These are phyloP conservation scores for Chytriomyces sp. DNA, from an alignment of 192 early-diverging fungal species.

Conservation along the genomic window DNA sequence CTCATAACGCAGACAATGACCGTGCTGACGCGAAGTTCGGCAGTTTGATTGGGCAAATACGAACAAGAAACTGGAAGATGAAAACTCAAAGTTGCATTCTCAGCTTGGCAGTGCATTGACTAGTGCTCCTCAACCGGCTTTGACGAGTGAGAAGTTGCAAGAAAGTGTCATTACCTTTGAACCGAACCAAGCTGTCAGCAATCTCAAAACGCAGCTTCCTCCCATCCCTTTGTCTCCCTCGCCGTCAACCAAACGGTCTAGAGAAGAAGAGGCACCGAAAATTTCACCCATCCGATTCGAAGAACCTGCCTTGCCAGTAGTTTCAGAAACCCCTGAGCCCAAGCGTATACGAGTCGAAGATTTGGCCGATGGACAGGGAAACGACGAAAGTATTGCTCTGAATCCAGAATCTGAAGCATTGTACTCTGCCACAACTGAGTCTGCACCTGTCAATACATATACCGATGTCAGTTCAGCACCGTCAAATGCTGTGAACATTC, in stretches of 20 bases:
- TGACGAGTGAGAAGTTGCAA: not conserved
- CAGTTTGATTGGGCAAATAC: constrained; percentile 10
- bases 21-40: not conserved
- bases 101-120: constrained; percentile 6
- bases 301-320: not conserved
- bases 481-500: not conserved
- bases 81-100: not conserved
- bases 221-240: constrained; percentile 24
- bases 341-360: not conserved
- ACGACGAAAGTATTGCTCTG: not conserved
- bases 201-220: not conserved
- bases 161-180: not conserved
- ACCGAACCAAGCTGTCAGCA: not conserved
- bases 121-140: not conserved
- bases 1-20: no score
- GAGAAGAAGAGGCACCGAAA: constrained; percentile 21
- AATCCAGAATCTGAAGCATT: not conserved
- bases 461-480: not conserved
- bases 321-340: not conserved
- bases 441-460: not conserved
- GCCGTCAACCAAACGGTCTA: constrained; percentile 25
- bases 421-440: no score
- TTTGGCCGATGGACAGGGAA: not conserved
- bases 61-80: constrained; percentile 9
- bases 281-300: not conserved